Conservation (phyloP, 225 moss, liverwort and hornwort species). For the Polytrichum formosum region DNA sequence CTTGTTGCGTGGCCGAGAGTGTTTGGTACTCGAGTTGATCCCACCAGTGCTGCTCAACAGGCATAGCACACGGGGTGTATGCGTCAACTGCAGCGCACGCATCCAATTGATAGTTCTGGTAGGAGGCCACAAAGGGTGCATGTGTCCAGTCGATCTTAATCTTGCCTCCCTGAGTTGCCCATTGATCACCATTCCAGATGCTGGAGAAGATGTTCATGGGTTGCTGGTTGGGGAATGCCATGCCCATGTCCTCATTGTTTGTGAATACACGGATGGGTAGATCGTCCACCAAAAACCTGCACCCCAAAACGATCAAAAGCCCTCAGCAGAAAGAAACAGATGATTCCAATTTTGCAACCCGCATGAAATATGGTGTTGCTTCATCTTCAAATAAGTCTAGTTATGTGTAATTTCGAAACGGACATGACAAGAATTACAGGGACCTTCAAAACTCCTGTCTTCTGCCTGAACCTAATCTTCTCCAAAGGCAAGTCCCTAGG, state of each 20-base stretch:
- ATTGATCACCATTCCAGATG: conserved; percentile 85
- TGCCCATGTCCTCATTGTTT: conserved; percentile 66
- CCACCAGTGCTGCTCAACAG: conserved; percentile 24
- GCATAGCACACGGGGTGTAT: conserved; percentile 27
- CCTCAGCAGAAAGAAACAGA: no score
- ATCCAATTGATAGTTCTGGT: conserved; percentile 63
- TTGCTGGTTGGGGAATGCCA: conserved; percentile 66
- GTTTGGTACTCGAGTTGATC: conserved; percentile 47
- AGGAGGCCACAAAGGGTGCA: conserved; percentile 70
- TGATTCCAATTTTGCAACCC: no score
- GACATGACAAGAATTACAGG: no score
- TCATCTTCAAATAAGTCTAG: no score
- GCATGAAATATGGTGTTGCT: no score
- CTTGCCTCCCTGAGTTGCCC: conserved; percentile 82
- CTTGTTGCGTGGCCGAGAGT: conserved; percentile 46
- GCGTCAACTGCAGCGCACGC: conserved; percentile 43
- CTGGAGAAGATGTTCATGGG: conserved; percentile 86
- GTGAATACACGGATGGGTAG: conserved; percentile 73
- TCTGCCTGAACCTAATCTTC: no score
- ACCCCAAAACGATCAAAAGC: not conserved
- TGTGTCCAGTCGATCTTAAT: conserved; percentile 71
- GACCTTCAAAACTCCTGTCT: no score
- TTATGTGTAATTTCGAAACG: no score
- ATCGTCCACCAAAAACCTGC: conserved; percentile 80
- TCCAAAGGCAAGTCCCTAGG: no score